phyloP scores from a whole-genome alignment of 2,329 filamentous ascomycete genomes.

The Talaromyces atroroseus region DNA sequence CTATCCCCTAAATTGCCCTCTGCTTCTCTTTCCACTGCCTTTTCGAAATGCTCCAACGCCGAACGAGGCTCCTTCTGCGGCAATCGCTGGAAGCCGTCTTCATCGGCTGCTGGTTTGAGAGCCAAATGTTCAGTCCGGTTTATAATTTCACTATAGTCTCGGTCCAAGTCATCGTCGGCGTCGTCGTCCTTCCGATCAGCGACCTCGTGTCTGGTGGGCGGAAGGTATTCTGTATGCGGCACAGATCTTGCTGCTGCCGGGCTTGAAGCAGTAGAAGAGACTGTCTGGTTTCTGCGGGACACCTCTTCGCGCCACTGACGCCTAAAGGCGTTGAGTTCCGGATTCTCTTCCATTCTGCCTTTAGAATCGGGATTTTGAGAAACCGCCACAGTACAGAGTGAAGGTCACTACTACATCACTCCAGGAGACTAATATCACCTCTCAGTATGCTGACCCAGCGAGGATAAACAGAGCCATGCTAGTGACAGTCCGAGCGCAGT shows the following conservation, averaged over 20 bases:
- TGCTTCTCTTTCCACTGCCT: slow-evolving; percentile 80
- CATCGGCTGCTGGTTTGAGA: slow-evolving; percentile 28
- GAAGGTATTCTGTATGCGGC: slow-evolving; percentile 25
- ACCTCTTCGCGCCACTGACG: slow-evolving; percentile 83
- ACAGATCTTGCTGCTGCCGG: not conserved
- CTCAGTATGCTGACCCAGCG: not conserved
- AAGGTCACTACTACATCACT: not conserved
- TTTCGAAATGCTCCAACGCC: slow-evolving; percentile 88
- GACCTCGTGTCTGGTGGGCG: slow-evolving; percentile 36
- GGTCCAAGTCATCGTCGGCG: slow-evolving; percentile 20
- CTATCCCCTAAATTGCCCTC: slow-evolving; percentile 86
- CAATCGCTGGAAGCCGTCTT: slow-evolving; percentile 31
- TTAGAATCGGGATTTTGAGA: not conserved
- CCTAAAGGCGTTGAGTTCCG: slow-evolving; percentile 81
- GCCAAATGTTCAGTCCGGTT: slow-evolving; percentile 32
- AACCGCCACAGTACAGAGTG: not conserved
- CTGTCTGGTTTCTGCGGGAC: slow-evolving; percentile 40
- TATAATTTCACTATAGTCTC: slow-evolving; percentile 27
- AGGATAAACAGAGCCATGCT: not conserved
- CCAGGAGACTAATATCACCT: not conserved
- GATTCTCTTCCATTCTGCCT: slow-evolving; percentile 44
- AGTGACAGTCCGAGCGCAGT: not conserved
- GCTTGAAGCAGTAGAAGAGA: not conserved
- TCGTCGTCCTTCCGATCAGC: slow-evolving; percentile 36
- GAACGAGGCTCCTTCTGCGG: slow-evolving; percentile 55